These are phyloP conservation scores for Steccherinum ochraceum DNA, from an alignment of 768 basidiomycete genomes.

Conservation along the genomic window DNA sequence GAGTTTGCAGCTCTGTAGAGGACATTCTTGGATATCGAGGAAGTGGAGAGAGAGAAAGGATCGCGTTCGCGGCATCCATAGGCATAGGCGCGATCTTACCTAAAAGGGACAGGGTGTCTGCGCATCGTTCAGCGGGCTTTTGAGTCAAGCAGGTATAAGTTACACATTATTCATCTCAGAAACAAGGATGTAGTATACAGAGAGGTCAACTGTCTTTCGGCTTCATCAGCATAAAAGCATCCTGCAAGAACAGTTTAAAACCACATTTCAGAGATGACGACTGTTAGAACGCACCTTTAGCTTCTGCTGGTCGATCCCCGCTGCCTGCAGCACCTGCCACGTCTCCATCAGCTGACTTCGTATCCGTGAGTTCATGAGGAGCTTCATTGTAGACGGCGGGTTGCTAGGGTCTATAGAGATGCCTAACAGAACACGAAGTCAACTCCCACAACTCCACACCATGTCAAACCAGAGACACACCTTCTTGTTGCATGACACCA, in stretches of 20 bases:
- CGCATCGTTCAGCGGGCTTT: too few relatives aligned
- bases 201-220: not conserved
- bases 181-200: too few relatives aligned
- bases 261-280: not conserved
- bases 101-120: too few relatives aligned
- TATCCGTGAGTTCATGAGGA: conserved; percentile 9
- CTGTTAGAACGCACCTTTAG: conserved; percentile 6
- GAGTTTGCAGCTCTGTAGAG: not conserved
- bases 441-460: not conserved
- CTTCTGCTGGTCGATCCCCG: conserved; percentile 4
- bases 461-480: conserved; percentile 4
- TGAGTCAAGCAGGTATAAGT: too few relatives aligned
- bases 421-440: not conserved
- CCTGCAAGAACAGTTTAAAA: conserved; percentile 1
- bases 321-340: not conserved
- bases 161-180: too few relatives aligned
- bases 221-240: conserved; percentile 3
- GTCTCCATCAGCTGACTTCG: conserved; percentile 6
- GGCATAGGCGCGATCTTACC: too few relatives aligned
- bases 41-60: too few relatives aligned
- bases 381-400: conserved; percentile 8
- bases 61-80: too few relatives aligned
- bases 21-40: too few relatives aligned
- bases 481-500: conserved; percentile 13
- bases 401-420: conserved; percentile 3